Conservation (phyloP, 495 filamentous ascomycete genomes). For the Astrothelium macrocarpum region DNA sequence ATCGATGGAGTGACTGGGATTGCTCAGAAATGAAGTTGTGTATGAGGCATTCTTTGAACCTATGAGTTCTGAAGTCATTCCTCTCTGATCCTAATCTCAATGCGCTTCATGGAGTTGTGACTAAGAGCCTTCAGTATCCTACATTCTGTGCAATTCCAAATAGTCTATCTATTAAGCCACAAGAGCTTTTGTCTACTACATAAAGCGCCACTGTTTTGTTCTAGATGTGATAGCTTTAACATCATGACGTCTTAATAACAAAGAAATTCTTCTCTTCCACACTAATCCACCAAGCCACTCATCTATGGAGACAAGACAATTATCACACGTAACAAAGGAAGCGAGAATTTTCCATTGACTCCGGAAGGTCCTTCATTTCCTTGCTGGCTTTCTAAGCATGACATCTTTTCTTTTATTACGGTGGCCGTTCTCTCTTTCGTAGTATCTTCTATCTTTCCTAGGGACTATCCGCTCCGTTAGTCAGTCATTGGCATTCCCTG, state of each 20-base stretch:
- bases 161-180: too few species aligned
- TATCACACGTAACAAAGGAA: neutral
- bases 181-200: neutral
- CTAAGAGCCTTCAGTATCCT: too few species aligned
- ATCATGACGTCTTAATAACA: neutral
- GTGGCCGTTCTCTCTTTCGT: neutral
- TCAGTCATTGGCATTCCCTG: too few species aligned
- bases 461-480: too few species aligned
- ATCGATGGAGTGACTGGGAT: too few species aligned
- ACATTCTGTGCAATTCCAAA: too few species aligned
- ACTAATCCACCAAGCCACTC: neutral
- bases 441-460: neutral
- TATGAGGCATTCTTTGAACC: neutral
- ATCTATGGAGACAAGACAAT: neutral
- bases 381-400: neutral
- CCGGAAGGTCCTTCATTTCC: neutral
- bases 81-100: neutral
- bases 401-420: neutral
- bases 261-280: neutral
- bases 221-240: neutral
- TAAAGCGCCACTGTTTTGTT: neutral
- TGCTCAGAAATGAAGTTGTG: neutral
- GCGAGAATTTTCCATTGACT: neutral
- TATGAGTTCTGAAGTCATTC: neutral
- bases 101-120: too few species aligned